A percentile compares a stretch with the other conserved stretches of the same genome.
These are phyloP conservation scores for Zymoseptoria passerinii DNA, from an alignment of 2,329 filamentous ascomycete genomes.

Conservation along the genomic window DNA sequence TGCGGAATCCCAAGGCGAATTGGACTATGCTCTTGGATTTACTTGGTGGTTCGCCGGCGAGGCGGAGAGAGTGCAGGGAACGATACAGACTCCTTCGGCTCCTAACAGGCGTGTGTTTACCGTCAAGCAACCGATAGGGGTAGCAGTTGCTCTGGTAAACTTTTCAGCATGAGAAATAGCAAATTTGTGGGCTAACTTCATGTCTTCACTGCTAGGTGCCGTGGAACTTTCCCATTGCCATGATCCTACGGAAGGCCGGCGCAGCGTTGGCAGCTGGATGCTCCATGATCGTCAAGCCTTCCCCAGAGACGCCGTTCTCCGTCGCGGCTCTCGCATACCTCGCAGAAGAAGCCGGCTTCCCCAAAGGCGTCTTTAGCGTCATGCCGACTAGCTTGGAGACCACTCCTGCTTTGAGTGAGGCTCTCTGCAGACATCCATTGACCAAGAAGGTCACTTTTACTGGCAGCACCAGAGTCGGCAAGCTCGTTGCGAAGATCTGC, in stretches of 20 bases:
- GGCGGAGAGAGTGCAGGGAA: conserved; percentile 55
- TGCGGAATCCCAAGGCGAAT: conserved; percentile 44
- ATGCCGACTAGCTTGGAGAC: conserved; percentile 51
- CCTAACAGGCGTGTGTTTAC: conserved; percentile 60
- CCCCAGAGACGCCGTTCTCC: conserved; percentile 57
- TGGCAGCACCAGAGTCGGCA: conserved; percentile 52
- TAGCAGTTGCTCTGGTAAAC: conserved; percentile 55
- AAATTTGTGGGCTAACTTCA: too few relatives aligned
- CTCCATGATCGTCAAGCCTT: conserved; percentile 65
- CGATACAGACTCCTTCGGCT: conserved; percentile 50
- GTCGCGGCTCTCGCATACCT: conserved; percentile 48
- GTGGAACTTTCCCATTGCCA: conserved; percentile 52
- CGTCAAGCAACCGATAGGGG: conserved; percentile 66
- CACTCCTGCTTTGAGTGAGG: conserved; percentile 46
- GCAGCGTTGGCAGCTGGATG: conserved; percentile 64
- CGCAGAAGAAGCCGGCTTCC: conserved; percentile 49
- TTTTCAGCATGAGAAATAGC: too few relatives aligned
- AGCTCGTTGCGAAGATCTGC: conserved; percentile 53
- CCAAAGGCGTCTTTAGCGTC: conserved; percentile 53
- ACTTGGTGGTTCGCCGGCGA: conserved; percentile 54
- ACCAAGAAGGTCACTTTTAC: conserved; percentile 58
- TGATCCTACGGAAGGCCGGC: conserved; percentile 60
- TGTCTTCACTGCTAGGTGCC: too few relatives aligned
- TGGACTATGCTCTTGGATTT: conserved; percentile 47
- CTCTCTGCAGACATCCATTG: conserved; percentile 49